phyloP scores from a whole-genome alignment of 148 eudicot genomes.

The Diospyros kaki region DNA sequence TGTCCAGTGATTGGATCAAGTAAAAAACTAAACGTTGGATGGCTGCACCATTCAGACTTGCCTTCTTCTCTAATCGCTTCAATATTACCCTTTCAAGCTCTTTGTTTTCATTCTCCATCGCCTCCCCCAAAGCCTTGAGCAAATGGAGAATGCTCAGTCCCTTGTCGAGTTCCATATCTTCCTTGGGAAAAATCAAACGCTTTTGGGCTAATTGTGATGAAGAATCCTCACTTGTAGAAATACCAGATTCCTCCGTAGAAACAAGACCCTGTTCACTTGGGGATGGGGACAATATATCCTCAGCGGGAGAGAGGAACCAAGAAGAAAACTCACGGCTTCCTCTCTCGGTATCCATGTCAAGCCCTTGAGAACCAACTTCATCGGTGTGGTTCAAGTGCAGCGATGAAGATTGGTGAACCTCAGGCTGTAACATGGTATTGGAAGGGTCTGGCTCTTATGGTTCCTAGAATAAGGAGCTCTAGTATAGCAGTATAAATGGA shows the following conservation, averaged over 20 bases:
- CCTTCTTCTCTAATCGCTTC: conserved; percentile 12
- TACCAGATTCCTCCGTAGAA: neutral
- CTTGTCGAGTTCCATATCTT: neutral
- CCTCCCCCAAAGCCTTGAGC: conserved; percentile 15
- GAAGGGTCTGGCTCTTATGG: neutral
- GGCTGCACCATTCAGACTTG: conserved; percentile 9
- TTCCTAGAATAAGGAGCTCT: neutral
- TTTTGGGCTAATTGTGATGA: neutral
- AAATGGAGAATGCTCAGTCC: conserved; percentile 10
- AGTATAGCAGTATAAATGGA: neutral
- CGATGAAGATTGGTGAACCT: neutral
- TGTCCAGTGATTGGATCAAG: conserved; percentile 2
- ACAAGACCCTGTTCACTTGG: neutral
- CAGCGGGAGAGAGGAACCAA: neutral
- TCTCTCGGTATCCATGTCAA: neutral
- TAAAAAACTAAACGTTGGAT: conserved; percentile 1
- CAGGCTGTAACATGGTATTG: neutral
- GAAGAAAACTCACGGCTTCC: conserved; percentile 2
- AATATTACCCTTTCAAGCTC: neutral
- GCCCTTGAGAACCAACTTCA: neutral
- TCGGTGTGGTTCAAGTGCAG: neutral
- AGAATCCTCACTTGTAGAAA: neutral
- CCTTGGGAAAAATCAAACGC: neutral
- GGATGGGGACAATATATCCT: neutral
- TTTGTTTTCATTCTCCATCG: conserved; percentile 8